Evolutionary conservation across 805 yeast genomes (phyloP), one percentile per base, ranked within the genome.

Genomic region (Ogataea pini): DNA sequence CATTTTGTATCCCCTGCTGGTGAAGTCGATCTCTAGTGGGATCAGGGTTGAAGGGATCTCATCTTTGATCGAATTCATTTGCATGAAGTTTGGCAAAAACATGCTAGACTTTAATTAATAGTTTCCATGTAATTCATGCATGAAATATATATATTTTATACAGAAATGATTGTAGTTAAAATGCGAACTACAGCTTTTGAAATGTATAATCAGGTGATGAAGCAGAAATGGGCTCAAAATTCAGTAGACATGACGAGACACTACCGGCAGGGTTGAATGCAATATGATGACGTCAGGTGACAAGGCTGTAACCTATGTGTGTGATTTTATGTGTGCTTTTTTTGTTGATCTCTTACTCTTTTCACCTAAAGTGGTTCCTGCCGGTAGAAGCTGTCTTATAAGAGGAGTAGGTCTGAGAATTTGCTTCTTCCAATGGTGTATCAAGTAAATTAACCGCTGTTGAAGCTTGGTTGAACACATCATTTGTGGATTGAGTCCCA

Each of bases 1-100:
- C 9, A 44, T 58, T 1, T 42, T 64, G 42, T 52, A 52, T 29
- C 61, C 62, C 5, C 46, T 63, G 32, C 28, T 63, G 14, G 59
- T 62, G 17, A 56, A 58, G 42, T 55, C 60, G 14, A 48, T 58
- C 12, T 48, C 62, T 2, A 40, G 51, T 10, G 51, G 52, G n/a
- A 42, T 36, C 16, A 51, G 51, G 28, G 53, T 63, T 3, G 33
- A 49, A 7, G 62, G 60, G 3, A 45, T 52, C 1, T 47, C 55
- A 1, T 50, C 49, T 10, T 37, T 56, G 27, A 37, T 62, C 18
- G 50, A 49, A 33, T 33, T 37, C 7, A 50, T 61, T 7, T 59
- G 60, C 34, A 19, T 49, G 12, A 51, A 52, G 19, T 48, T 60
- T 9, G 54, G 54, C 4, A 32, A 34, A 17, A 42, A 25, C 24